phyloP scores from a whole-genome alignment of 495 filamentous ascomycete genomes.

The Aspergillus biplanus region DNA sequence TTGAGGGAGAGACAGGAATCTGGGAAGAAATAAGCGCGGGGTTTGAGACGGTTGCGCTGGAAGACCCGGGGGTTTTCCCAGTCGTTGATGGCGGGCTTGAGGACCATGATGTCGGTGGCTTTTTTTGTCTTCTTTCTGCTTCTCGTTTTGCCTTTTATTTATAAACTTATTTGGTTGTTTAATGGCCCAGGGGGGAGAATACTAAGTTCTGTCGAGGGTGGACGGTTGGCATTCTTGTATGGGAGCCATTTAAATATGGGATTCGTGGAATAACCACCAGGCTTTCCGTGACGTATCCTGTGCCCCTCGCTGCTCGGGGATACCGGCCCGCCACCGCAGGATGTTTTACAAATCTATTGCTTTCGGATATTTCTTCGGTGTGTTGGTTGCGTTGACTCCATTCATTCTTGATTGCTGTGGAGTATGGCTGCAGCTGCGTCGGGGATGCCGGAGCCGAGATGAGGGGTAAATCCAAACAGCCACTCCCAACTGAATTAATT shows the following conservation, averaged over 20 bases:
- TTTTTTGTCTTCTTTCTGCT: neutral
- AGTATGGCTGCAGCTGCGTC: neutral
- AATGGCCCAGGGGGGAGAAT: neutral
- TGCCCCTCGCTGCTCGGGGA: neutral
- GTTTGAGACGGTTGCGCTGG: slow-evolving; percentile 63
- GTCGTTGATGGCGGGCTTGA: slow-evolving; percentile 8
- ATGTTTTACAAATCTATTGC: neutral
- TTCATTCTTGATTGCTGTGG: neutral
- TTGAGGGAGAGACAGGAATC: slow-evolving; percentile 55
- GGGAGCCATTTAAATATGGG: neutral
- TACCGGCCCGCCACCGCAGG: neutral
- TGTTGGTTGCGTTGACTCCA: neutral
- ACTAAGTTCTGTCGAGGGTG: neutral
- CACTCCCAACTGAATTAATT: neutral
- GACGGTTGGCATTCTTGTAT: neutral
- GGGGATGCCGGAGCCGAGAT: slow-evolving; percentile 8
- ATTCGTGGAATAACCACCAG: neutral
- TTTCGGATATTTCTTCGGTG: neutral
- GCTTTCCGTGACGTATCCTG: neutral
- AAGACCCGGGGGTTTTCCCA: slow-evolving; percentile 46
- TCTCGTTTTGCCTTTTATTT: neutral
- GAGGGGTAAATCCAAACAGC: neutral
- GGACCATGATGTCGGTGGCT: neutral
- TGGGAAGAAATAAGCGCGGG: slow-evolving; percentile 63
- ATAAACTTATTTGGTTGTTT: neutral